A percentile compares a stretch with the other conserved stretches of the same genome.
Evolutionary conservation across 1,139 yeast genomes (phyloP).

Genomic region (Geotrichum restrictum): DNA sequence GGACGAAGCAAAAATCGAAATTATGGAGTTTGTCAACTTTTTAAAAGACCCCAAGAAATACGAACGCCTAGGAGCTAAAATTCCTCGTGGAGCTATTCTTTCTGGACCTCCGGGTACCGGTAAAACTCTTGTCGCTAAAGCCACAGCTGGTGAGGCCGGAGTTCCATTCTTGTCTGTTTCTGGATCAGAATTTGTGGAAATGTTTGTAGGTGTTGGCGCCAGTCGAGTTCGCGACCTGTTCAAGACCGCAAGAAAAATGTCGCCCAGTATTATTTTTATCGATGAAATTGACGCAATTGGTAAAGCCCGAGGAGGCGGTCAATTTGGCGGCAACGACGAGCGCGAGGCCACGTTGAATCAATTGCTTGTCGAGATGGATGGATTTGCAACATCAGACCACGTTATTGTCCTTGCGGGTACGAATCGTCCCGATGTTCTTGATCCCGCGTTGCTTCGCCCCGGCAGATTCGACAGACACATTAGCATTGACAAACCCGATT

Average conservation of each 20-base stretch:
- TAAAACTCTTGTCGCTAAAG: constrained; percentile 91
- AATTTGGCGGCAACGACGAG: constrained; percentile 89
- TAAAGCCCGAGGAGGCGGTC: constrained; percentile 80
- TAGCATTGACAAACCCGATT: constrained; percentile 84
- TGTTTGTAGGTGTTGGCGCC: constrained; percentile 99
- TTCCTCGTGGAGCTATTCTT: constrained; percentile 94
- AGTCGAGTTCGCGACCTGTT: constrained; percentile 93
- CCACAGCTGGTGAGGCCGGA: constrained; percentile 98
- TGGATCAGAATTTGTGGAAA: constrained; percentile 97
- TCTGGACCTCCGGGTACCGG: constrained; percentile 99
- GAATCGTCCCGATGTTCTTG: constrained; percentile 88
- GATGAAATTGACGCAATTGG: constrained; percentile 99
- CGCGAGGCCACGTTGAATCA: constrained; percentile 95
- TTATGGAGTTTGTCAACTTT: constrained; percentile 94
- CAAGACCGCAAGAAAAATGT: constrained; percentile 84
- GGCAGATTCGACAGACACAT: constrained; percentile 96
- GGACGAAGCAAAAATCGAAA: constrained; percentile 96
- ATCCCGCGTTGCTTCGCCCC: constrained; percentile 88
- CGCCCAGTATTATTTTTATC: constrained; percentile 90
- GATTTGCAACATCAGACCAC: constrained; percentile 82
- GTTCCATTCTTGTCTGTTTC: constrained; percentile 94
- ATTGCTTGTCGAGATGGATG: constrained; percentile 95
- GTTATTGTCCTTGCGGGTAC: constrained; percentile 97
- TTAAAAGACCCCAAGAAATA: constrained; percentile 84
- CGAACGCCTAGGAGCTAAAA: constrained; percentile 88